Conservation (phyloP, 208 protist genomes). For the Acanthamoeba lenticulata region DNA sequence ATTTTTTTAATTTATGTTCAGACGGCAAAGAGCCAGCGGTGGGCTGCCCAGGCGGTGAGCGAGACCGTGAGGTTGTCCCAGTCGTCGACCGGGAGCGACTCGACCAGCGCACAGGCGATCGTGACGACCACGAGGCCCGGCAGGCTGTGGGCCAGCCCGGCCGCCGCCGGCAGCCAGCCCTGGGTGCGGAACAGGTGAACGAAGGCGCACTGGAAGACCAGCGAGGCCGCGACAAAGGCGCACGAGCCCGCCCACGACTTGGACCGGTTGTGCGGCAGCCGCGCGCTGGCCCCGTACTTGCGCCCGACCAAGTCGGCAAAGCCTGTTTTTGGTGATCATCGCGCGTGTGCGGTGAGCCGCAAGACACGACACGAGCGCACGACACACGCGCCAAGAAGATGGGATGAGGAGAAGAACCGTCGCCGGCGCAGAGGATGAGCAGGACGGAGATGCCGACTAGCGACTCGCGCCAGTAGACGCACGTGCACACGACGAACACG, state of each 20-base stretch:
- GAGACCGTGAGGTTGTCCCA: slow-evolving; percentile 44
- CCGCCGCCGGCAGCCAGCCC: background rate
- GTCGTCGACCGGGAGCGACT: background rate
- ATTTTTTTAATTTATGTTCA: background rate
- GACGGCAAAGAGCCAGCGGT: no score
- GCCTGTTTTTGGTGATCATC: background rate
- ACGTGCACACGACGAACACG: slow-evolving; percentile 9
- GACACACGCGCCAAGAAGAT: no score
- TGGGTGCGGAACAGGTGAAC: background rate
- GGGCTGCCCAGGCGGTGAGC: background rate
- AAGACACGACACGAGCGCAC: no score
- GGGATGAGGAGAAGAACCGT: background rate
- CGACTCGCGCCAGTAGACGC: slow-evolving; percentile 37
- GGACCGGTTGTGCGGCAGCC: slow-evolving; percentile 27
- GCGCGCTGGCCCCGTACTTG: background rate
- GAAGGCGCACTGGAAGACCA: slow-evolving; percentile 20
- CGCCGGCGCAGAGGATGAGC: slow-evolving; percentile 30
- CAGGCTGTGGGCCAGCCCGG: background rate
- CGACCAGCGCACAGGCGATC: background rate
- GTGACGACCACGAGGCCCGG: background rate
- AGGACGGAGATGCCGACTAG: background rate
- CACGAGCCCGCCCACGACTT: slow-evolving; percentile 22
- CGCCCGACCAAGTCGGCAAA: slow-evolving; percentile 12
- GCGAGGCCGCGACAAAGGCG: background rate
- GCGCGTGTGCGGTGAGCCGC: background rate